Conservation (phyloP, 1,284 basidiomycete species). For the Apiotrichum siamense region DNA sequence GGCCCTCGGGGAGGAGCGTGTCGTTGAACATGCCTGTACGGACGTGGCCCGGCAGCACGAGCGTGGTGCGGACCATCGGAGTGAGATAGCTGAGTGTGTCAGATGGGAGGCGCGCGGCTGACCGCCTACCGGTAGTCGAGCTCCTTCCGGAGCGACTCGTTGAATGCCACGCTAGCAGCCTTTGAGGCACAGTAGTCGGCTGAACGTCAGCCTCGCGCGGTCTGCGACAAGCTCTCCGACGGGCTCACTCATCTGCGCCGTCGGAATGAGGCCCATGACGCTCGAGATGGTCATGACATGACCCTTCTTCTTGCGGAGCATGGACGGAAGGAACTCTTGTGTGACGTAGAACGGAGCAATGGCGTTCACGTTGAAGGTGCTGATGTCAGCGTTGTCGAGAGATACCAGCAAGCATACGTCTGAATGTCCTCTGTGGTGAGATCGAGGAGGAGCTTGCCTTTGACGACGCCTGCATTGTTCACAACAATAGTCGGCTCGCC, state of each 20-base stretch:
- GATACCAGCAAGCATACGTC: conserved; percentile 54
- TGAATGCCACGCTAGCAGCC: conserved; percentile 67
- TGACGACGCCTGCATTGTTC: conserved; percentile 94
- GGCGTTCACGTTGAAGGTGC: conserved; percentile 84
- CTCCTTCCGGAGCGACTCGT: conserved; percentile 76
- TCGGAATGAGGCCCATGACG: conserved; percentile 66
- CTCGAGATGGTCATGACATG: conserved; percentile 87
- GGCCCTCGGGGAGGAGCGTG: conserved; percentile 53
- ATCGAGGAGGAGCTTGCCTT: conserved; percentile 79
- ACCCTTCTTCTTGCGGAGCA: conserved; percentile 69
- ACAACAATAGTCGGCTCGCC: conserved; percentile 83
- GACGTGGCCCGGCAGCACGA: conserved; percentile 70
- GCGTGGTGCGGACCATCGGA: conserved; percentile 69
- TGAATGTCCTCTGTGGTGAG: conserved; percentile 68
- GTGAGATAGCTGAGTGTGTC: conserved; percentile 58
- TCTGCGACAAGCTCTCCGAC: not conserved
- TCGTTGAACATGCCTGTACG: conserved; percentile 67
- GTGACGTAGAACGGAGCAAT: conserved; percentile 84
- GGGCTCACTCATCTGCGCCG: conserved; percentile 69
- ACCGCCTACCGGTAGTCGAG: conserved; percentile 63
- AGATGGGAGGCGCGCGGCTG: conserved; percentile 2
- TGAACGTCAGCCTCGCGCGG: conserved; percentile 33
- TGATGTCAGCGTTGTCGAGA: conserved; percentile 38
- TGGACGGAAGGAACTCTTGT: conserved; percentile 85
- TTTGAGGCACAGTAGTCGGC: conserved; percentile 86